Conservation (phyloP, 1,284 basidiomycete species). For the Microbotryomycetes sp. region DNA sequence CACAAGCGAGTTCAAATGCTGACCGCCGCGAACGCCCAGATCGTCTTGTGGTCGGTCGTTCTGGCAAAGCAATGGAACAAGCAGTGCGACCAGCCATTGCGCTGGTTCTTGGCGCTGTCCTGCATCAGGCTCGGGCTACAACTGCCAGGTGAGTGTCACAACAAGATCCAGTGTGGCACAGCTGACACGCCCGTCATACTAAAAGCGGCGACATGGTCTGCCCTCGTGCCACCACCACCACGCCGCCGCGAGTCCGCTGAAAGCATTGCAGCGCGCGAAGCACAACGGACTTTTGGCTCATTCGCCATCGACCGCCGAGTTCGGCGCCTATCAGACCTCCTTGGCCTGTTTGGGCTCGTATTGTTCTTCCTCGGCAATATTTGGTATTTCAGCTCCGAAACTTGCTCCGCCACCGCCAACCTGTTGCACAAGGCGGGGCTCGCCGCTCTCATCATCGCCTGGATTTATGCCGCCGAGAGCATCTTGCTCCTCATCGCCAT, state of each 20-base stretch:
- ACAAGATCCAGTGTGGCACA: too few relatives aligned
- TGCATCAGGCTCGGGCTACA: constrained; percentile 22
- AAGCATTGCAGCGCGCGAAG: constrained; percentile 14
- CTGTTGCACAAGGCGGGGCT: constrained; percentile 25
- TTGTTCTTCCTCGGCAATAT: constrained; percentile 32
- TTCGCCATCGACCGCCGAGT: constrained; percentile 19
- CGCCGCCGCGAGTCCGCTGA: constrained; percentile 10
- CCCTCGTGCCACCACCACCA: constrained; percentile 1
- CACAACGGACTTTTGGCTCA: constrained; percentile 21
- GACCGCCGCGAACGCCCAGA: neutral
- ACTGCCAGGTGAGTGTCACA: constrained; percentile 18
- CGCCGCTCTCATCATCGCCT: constrained; percentile 27
- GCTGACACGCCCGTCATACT: too few relatives aligned
- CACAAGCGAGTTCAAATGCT: neutral
- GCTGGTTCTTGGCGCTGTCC: constrained; percentile 26
- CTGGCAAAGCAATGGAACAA: neutral
- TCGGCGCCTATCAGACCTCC: constrained; percentile 17
- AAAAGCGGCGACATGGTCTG: neutral
- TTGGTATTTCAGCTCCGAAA: constrained; percentile 18
- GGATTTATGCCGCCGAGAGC: constrained; percentile 27
- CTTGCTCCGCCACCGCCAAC: constrained; percentile 22
- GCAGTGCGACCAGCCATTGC: constrained; percentile 28
- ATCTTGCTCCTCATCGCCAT: constrained; percentile 27
- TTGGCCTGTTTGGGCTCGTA: constrained; percentile 20
- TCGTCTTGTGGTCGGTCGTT: neutral